phyloP scores from a whole-genome alignment of 169 alveolate species.

The Plasmodium coatneyi region DNA sequence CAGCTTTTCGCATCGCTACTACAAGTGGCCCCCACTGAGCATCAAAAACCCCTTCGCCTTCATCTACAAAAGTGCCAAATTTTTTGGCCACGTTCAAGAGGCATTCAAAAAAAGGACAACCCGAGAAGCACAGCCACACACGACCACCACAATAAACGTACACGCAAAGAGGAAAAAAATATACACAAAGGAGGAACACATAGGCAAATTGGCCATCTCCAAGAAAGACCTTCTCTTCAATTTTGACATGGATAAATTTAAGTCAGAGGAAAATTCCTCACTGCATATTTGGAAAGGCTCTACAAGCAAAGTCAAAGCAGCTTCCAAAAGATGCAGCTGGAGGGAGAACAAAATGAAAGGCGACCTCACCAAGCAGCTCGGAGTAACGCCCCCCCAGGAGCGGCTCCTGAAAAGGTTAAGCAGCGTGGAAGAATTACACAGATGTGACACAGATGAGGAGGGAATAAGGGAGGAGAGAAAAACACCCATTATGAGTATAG shows the following conservation, averaged over 20 bases:
- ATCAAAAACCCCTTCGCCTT: conserved; percentile 44
- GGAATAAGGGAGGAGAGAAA: neutral
- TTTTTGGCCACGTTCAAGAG: conserved; percentile 1
- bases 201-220: neutral
- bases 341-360: neutral
- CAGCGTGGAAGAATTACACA: neutral
- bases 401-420: neutral
- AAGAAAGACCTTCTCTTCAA: neutral
- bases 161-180: conserved; percentile 7
- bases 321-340: neutral
- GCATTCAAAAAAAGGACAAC: neutral
- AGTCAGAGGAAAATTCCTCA: neutral
- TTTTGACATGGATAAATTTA: neutral
- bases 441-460: neutral
- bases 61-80: conserved; percentile 28
- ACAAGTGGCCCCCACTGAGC: neutral
- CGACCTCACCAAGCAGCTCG: neutral
- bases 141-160: neutral
- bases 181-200: neutral
- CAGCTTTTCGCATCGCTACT: neutral
- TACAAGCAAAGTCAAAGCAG: neutral
- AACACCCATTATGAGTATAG: neutral
- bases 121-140: neutral
- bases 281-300: neutral
- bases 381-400: neutral